A percentile compares a stretch with the other conserved stretches of the same genome.
Evolutionary conservation across 2,329 filamentous ascomycete genomes (phyloP).

Genomic region (Dothideomycetes sp.): DNA sequence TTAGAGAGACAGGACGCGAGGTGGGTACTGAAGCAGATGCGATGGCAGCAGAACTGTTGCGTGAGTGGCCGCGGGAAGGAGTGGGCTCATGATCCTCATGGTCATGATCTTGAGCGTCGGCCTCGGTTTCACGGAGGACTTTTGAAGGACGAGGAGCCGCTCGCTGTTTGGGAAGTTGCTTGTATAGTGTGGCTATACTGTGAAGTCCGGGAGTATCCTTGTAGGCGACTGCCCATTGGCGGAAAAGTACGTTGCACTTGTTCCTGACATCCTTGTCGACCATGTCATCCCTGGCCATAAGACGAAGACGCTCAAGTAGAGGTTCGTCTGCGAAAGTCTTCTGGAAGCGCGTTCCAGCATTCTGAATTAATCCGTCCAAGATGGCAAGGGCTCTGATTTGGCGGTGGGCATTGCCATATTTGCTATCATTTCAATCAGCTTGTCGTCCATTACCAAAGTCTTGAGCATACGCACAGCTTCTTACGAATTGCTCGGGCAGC

Average conservation of each 20-base stretch:
- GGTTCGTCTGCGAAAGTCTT: constrained; percentile 83
- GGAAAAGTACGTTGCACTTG: constrained; percentile 80
- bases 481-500: constrained; percentile 88
- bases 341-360: constrained; percentile 81
- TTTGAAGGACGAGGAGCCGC: constrained; percentile 61
- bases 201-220: constrained; percentile 72
- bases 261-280: constrained; percentile 78
- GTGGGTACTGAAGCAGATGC: constrained; percentile 26
- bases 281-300: constrained; percentile 75
- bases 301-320: constrained; percentile 78
- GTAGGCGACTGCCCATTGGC: constrained; percentile 77
- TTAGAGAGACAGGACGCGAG: constrained; percentile 25
- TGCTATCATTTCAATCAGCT: constrained; percentile 43
- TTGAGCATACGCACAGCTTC: constrained; percentile 57
- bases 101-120: constrained; percentile 54
- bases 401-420: constrained; percentile 90
- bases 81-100: constrained; percentile 29
- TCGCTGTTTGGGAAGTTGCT: constrained; percentile 60
- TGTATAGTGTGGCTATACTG: constrained; percentile 69
- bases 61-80: constrained; percentile 18
- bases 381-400: constrained; percentile 83
- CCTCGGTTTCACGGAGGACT: constrained; percentile 70
- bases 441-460: not conserved
- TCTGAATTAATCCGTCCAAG: constrained; percentile 88
- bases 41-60: constrained; percentile 12